These are phyloP conservation scores for Steccherinum ochraceum DNA, from an alignment of 768 basidiomycete species.

Conservation along the genomic window DNA sequence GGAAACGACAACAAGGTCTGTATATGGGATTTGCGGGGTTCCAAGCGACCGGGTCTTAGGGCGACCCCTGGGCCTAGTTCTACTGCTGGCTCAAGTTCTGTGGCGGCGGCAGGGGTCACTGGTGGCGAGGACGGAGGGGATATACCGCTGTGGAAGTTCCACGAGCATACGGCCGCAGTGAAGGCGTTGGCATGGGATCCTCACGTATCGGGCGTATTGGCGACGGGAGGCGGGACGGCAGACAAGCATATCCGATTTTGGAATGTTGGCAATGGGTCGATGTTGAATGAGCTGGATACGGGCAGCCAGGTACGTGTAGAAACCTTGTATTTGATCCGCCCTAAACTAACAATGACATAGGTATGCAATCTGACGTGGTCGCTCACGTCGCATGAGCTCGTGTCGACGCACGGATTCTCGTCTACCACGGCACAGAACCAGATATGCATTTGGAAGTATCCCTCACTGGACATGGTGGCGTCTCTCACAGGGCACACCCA, in stretches of 20 bases:
- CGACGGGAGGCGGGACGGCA: constrained; percentile 96
- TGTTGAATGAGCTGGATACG: constrained; percentile 87
- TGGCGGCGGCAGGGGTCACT: too few species aligned
- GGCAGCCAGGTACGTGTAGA: constrained; percentile 75
- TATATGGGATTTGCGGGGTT: constrained; percentile 88
- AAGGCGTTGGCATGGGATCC: constrained; percentile 99
- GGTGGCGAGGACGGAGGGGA: constrained; percentile 25
- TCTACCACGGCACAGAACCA: constrained; percentile 93
- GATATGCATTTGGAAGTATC: constrained; percentile 94
- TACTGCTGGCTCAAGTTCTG: constrained; percentile 16
- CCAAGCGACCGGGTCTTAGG: constrained; percentile 35
- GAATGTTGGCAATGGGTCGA: constrained; percentile 83
- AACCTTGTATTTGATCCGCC: not conserved
- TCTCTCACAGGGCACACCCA: constrained; percentile 92
- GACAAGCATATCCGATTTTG: constrained; percentile 98
- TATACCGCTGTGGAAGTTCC: constrained; percentile 86
- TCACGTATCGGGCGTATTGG: constrained; percentile 83
- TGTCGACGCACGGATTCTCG: constrained; percentile 96
- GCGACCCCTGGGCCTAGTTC: constrained; percentile 13
- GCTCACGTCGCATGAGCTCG: constrained; percentile 90
- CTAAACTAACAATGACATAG: constrained; percentile 30
- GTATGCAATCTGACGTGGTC: constrained; percentile 99
- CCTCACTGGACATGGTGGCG: constrained; percentile 89
- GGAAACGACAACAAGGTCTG: constrained; percentile 99
- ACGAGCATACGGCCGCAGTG: constrained; percentile 94